Evolutionary conservation across 768 basidiomycete species (phyloP).

Genomic region (Hericium erinaceus): DNA sequence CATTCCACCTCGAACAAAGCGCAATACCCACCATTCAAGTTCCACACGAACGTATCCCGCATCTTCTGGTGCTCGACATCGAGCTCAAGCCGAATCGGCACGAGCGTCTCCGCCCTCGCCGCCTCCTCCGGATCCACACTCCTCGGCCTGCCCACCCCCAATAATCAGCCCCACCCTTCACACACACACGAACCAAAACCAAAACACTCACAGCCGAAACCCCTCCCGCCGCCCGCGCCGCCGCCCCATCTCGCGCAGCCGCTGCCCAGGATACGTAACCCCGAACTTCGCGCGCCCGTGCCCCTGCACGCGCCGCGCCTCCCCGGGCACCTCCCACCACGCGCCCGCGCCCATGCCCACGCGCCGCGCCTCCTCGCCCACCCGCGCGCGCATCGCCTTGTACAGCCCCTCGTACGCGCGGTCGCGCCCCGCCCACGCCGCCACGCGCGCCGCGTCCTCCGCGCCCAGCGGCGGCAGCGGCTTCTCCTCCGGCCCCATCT

Average conservation of each 20-base stretch:
- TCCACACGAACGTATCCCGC: conserved; percentile 97
- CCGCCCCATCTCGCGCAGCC: conserved; percentile 29
- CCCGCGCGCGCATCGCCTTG: conserved; percentile 41
- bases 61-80: conserved; percentile 92
- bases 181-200: not conserved
- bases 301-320: conserved; percentile 16
- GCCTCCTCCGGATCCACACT: conserved; percentile 46
- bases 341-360: conserved; percentile 34
- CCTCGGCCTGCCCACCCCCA: conserved; percentile 39
- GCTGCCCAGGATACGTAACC: conserved; percentile 43
- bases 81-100: conserved; percentile 93
- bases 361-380: conserved; percentile 38
- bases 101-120: conserved; percentile 67
- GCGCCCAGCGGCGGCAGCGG: not conserved
- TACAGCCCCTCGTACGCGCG: conserved; percentile 43
- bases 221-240: conserved; percentile 58
- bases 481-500: not conserved
- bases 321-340: conserved; percentile 60
- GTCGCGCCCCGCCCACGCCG: conserved; percentile 59
- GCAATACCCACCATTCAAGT: conserved; percentile 67
- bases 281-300: conserved; percentile 38
- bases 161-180: conserved; percentile 6
- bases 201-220: conserved; percentile 64
- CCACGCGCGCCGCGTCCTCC: conserved; percentile 42
- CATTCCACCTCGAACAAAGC: not conserved